Base-by-base conservation (phyloP, 768 basidiomycete species). In the Suillus spraguei region DNA sequence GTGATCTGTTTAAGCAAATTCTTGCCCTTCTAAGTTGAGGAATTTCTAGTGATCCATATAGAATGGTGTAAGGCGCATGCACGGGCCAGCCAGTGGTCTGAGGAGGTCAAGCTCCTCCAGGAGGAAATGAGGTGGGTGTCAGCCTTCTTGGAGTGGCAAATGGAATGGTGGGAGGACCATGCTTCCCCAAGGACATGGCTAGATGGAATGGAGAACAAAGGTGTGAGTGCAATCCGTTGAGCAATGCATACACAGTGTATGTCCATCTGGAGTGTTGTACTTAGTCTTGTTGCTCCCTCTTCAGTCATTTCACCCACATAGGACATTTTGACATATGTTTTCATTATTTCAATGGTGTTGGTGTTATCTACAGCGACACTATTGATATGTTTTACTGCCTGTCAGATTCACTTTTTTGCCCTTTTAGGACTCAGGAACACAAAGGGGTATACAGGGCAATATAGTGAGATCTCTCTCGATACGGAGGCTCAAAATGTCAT, bases 21-120 rank as follows among this genome's bases (percentile, higher is more conserved):
- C 5, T 0, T 0, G n/a, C 44, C 44, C 44, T 46, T 46, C n/a
- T 46, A 46, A 46, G 44, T 46, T 4, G 44, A 46, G n/a, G 9
- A 17, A 0, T 52, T 52, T 20, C 32, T 32, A 52, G 50, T 9
- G 32, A 52, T 52, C 32, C 17, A 10, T 20, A 20, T 52, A 32
- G 50, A 52, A 5, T 52, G 50, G 32, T 52, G 50, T 20, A 52
- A 52, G 17, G 50, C 32, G 8, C 32, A 9, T 5, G 46, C 46
- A 17, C 20, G 33, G 11, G 33, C 59, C 7, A 60, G 4, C 2
- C 8, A 33, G 10, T 60, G 59, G 44, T 52, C 17, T 32, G 59
- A 46, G 44, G 59, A 60, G 2, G 59, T 60, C 14, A 33, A 60
- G 32, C 42, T 60, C 24, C 42, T 60, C 8, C 42, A 32, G 16